Evolutionary conservation across 148 eudicot genomes (phyloP).

Genomic region (Vaccinium darrowii): DNA sequence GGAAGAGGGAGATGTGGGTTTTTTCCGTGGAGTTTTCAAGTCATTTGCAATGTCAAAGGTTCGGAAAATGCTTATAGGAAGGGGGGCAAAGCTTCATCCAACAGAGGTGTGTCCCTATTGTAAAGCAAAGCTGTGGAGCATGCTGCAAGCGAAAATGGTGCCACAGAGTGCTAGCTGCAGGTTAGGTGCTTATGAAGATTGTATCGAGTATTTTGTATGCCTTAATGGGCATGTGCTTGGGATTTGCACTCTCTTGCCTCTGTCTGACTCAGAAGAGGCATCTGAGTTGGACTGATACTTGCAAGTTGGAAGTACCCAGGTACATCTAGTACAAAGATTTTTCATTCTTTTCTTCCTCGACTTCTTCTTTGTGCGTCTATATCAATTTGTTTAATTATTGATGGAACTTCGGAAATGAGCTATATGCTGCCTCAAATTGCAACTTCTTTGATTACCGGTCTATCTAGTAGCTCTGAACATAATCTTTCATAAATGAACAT

Average conservation of each 20-base stretch:
- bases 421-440: neutral
- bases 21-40: slow-evolving; percentile 82
- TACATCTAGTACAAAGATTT: neutral
- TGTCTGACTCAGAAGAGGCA: slow-evolving; percentile 74
- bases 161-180: slow-evolving; percentile 88
- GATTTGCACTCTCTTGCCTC: slow-evolving; percentile 81
- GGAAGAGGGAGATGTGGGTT: slow-evolving; percentile 88
- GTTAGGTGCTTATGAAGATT: slow-evolving; percentile 83
- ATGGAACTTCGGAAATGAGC: neutral
- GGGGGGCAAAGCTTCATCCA: slow-evolving; percentile 63
- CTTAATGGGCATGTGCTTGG: slow-evolving; percentile 91
- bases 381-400: neutral
- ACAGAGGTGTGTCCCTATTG: slow-evolving; percentile 82
- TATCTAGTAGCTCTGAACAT: neutral
- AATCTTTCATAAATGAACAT: neutral
- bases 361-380: neutral
- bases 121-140: slow-evolving; percentile 88
- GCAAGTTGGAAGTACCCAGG: slow-evolving; percentile 10
- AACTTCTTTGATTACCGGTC: neutral
- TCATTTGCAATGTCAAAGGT: slow-evolving; percentile 78
- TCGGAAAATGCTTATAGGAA: slow-evolving; percentile 72
- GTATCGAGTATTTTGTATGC: slow-evolving; percentile 82
- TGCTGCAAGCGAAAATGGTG: slow-evolving; percentile 76
- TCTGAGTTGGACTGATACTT: slow-evolving; percentile 48
- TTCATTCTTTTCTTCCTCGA: neutral